phyloP scores from a whole-genome alignment of 2,329 filamentous ascomycete species.

The Paecilomyces sp. region DNA sequence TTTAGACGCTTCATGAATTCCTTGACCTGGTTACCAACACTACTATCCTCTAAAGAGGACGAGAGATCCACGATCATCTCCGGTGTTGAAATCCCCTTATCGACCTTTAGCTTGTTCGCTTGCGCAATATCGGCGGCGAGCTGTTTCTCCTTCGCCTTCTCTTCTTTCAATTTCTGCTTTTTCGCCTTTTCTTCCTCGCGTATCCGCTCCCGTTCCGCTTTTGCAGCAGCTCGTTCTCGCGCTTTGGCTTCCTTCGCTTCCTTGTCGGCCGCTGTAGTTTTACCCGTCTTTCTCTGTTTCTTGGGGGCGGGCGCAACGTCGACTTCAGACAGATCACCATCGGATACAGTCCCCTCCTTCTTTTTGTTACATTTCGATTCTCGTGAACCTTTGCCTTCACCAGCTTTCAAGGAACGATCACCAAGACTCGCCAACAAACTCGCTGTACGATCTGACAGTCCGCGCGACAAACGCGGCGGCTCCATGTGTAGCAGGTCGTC shows the following conservation, averaged over 20 bases:
- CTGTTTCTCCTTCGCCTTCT: slow-evolving; percentile 57
- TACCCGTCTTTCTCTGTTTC: slow-evolving; percentile 37
- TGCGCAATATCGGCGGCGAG: slow-evolving; percentile 60
- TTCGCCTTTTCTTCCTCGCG: slow-evolving; percentile 50
- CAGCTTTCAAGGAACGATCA: slow-evolving; percentile 4
- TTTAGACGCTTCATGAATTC: slow-evolving; percentile 36
- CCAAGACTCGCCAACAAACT: slow-evolving; percentile 29
- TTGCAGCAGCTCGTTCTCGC: slow-evolving; percentile 44
- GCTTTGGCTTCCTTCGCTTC: slow-evolving; percentile 41
- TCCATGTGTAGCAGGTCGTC: slow-evolving; percentile 15
- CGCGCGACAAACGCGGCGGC: slow-evolving; percentile 4
- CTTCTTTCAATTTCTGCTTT: slow-evolving; percentile 41
- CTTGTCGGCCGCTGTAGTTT: slow-evolving; percentile 21
- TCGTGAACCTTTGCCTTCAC: slow-evolving; percentile 3
- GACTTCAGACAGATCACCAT: slow-evolving; percentile 15
- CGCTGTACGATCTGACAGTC: slow-evolving; percentile 34
- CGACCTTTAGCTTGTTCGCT: slow-evolving; percentile 64
- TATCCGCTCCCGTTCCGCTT: slow-evolving; percentile 46
- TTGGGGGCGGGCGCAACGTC: slow-evolving; percentile 41
- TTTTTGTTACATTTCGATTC: background rate
- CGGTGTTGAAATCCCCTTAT: slow-evolving; percentile 64
- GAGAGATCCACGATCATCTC: slow-evolving; percentile 76
- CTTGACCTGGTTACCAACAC: slow-evolving; percentile 35
- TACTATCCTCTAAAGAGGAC: slow-evolving; percentile 43
- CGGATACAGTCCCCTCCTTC: slow-evolving; percentile 18